A percentile compares a stretch with the other conserved stretches of the same genome.
Conservation (phyloP, 768 basidiomycete genomes). For the Rubroboletus pulcherrimus region DNA sequence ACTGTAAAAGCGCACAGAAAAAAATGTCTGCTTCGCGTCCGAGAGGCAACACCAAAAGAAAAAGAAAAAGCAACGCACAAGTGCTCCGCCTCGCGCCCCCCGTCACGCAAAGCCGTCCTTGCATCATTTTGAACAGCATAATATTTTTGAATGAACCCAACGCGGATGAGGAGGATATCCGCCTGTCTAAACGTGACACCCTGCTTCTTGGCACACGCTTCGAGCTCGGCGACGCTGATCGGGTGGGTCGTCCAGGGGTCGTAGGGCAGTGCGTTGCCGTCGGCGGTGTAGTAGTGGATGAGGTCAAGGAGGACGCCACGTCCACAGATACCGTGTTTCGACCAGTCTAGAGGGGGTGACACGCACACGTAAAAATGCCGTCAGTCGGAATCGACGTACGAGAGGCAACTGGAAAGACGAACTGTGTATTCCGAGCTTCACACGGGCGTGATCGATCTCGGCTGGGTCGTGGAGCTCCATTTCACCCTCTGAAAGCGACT, state of each 20-base stretch:
- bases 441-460: slow-evolving; percentile 42
- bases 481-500: slow-evolving; percentile 42
- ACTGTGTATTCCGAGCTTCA: slow-evolving; percentile 68
- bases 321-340: slow-evolving; percentile 65
- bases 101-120: slow-evolving; percentile 39
- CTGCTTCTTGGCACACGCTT: slow-evolving; percentile 55
- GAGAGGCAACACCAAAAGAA: not conserved
- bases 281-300: slow-evolving; percentile 47
- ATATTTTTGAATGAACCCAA: slow-evolving; percentile 63
- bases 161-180: slow-evolving; percentile 58
- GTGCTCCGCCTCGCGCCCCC: slow-evolving; percentile 38
- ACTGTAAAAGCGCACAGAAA: slow-evolving; percentile 28
- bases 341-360: slow-evolving; percentile 49
- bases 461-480: slow-evolving; percentile 47
- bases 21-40: not conserved
- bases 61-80: slow-evolving; percentile 39
- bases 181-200: slow-evolving; percentile 56
- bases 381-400: not conserved
- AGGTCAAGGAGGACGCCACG: slow-evolving; percentile 66
- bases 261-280: slow-evolving; percentile 45
- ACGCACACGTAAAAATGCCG: not conserved
- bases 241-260: slow-evolving; percentile 59
- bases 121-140: slow-evolving; percentile 39
- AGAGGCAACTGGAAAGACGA: slow-evolving; percentile 20
- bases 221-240: slow-evolving; percentile 51